Evolutionary conservation across 75 land plant species (phyloP).

Genomic region (Cupressus sempervirens): DNA sequence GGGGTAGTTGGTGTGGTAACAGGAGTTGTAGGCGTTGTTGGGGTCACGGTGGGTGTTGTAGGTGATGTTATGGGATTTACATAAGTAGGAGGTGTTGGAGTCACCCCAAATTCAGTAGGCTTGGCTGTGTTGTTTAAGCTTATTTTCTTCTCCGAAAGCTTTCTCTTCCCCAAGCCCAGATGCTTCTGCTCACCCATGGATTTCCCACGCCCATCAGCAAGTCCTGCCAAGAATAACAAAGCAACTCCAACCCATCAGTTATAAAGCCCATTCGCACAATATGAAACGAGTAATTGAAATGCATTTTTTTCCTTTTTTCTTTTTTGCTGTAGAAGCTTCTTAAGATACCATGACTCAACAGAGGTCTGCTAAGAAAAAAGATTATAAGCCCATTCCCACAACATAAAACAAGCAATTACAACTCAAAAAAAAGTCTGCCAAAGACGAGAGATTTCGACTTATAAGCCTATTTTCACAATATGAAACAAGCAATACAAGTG

Average conservation of each 20-base stretch:
- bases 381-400: background rate
- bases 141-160: background rate
- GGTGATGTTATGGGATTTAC: background rate
- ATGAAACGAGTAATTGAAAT: background rate
- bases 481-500: too few species aligned
- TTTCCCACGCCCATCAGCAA: background rate
- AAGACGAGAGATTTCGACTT: too few species aligned
- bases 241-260: background rate
- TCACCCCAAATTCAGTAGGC: background rate
- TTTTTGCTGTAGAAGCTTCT: background rate
- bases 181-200: background rate
- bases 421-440: too few species aligned
- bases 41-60: background rate
- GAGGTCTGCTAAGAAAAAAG: too few species aligned
- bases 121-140: background rate
- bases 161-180: background rate
- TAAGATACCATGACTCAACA: background rate
- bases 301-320: background rate
- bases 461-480: too few species aligned
- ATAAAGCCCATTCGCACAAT: background rate
- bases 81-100: background rate
- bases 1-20: background rate
- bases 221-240: background rate
- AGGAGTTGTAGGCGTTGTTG: background rate
- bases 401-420: too few species aligned